Conservation (phyloP, 768 basidiomycete genomes). For the Boletus barrowsii region DNA sequence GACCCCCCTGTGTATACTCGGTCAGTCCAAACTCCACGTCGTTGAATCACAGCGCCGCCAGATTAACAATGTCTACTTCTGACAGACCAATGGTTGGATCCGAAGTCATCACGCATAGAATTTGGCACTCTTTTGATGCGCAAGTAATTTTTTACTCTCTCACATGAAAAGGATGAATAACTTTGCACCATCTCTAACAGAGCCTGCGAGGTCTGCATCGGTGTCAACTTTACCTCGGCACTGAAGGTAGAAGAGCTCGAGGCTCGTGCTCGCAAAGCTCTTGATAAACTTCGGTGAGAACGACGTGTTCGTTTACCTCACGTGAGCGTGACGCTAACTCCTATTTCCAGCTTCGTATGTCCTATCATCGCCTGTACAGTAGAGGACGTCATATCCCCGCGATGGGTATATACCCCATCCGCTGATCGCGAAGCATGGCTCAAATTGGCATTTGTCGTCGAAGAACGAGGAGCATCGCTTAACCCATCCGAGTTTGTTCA, state of each 20-base stretch:
- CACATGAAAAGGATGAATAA: background rate
- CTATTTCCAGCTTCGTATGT: conserved; percentile 13
- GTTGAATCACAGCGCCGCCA: background rate
- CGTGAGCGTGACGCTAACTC: too few species aligned
- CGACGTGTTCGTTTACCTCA: too few species aligned
- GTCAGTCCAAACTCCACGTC: background rate
- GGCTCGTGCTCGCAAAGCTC: conserved; percentile 7
- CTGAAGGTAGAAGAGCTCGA: conserved; percentile 4
- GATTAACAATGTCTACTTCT: background rate
- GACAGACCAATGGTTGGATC: conserved; percentile 17
- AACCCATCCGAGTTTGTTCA: conserved; percentile 17
- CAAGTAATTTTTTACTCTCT: background rate
- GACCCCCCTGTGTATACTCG: conserved; percentile 17
- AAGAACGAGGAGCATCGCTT: conserved; percentile 15
- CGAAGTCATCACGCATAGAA: conserved; percentile 9
- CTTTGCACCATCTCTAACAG: background rate
- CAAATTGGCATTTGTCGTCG: conserved; percentile 15
- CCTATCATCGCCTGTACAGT: conserved; percentile 17
- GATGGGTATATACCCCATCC: conserved; percentile 23
- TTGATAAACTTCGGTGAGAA: conserved; percentile 21
- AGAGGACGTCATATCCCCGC: conserved; percentile 11
- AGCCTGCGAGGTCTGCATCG: conserved; percentile 16
- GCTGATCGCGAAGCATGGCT: conserved; percentile 23
- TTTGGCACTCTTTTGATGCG: conserved; percentile 10
- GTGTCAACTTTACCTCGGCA: conserved; percentile 14